Evolutionary conservation across 495 filamentous ascomycete species (phyloP).

Genomic region (Xylaria sp.): DNA sequence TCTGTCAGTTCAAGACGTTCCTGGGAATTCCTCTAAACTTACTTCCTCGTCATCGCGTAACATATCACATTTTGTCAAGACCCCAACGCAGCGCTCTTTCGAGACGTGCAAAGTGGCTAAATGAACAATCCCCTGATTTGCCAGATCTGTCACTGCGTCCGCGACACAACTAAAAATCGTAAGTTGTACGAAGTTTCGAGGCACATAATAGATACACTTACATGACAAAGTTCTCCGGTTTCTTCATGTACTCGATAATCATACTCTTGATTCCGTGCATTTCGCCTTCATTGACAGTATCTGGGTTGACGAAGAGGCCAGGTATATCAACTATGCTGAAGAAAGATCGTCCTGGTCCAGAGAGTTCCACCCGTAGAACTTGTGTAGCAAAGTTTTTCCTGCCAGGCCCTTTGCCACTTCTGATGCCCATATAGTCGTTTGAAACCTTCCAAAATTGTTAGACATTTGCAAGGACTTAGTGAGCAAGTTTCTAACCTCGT

Average conservation of each 20-base stretch:
- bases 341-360: conserved; percentile 53
- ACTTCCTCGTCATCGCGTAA: conserved; percentile 38
- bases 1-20: conserved; percentile 32
- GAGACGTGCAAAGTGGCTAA: conserved; percentile 43
- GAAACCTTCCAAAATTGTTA: background rate
- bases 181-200: too few species aligned
- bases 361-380: conserved; percentile 58
- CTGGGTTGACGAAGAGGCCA: conserved; percentile 56
- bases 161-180: too few species aligned
- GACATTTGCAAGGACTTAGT: background rate
- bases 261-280: conserved; percentile 38
- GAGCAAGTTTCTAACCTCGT: conserved; percentile 36
- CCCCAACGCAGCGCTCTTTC: conserved; percentile 52
- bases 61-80: conserved; percentile 54
- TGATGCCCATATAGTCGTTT: conserved; percentile 14
- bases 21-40: background rate
- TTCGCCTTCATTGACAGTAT: conserved; percentile 37
- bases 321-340: conserved; percentile 64
- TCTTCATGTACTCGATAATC: conserved; percentile 53
- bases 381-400: conserved; percentile 50
- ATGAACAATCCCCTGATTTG: conserved; percentile 45
- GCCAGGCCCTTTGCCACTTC: conserved; percentile 18
- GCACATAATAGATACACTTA: too few species aligned
- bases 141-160: conserved; percentile 39
- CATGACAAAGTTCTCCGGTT: conserved; percentile 54